These are phyloP conservation scores for Hymenoscyphus scutula DNA, from an alignment of 2,329 filamentous ascomycete genomes.

Conservation along the genomic window DNA sequence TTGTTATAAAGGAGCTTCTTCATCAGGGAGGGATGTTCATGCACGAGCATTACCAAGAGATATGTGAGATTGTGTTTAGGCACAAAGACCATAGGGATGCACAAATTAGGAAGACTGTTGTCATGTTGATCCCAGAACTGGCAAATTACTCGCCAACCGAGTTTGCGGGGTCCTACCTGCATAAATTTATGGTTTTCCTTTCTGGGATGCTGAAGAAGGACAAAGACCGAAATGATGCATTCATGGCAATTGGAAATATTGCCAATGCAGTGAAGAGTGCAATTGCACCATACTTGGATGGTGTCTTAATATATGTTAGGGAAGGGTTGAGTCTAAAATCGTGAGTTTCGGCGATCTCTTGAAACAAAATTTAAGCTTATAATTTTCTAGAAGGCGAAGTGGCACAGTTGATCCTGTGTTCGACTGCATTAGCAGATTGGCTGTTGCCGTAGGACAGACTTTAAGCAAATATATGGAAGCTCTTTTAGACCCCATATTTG, in stretches of 20 bases:
- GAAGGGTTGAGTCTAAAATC: slow-evolving; percentile 85
- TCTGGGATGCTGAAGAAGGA: slow-evolving; percentile 92
- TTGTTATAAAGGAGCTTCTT: slow-evolving; percentile 89
- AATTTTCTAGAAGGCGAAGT: slow-evolving; percentile 38
- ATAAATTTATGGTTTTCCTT: slow-evolving; percentile 96
- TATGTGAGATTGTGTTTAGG: slow-evolving; percentile 87
- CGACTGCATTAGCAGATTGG: slow-evolving; percentile 94
- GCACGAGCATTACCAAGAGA: slow-evolving; percentile 89
- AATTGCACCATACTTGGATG: slow-evolving; percentile 92
- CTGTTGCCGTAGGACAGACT: slow-evolving; percentile 91
- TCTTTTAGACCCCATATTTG: slow-evolving; percentile 92
- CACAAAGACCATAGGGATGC: slow-evolving; percentile 91
- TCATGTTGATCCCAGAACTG: slow-evolving; percentile 86
- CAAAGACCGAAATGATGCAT: slow-evolving; percentile 90
- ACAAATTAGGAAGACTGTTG: slow-evolving; percentile 84
- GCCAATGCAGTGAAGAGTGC: slow-evolving; percentile 94
- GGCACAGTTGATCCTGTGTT: slow-evolving; percentile 74
- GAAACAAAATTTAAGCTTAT: slow-evolving; percentile 30
- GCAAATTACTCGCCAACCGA: slow-evolving; percentile 90
- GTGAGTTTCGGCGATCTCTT: slow-evolving; percentile 36
- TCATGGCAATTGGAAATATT: slow-evolving; percentile 93
- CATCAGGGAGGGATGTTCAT: slow-evolving; percentile 98
- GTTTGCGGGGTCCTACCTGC: slow-evolving; percentile 82
- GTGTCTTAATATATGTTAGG: slow-evolving; percentile 88
- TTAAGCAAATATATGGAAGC: slow-evolving; percentile 98